Evolutionary conservation across 345 rosid species (phyloP).

Genomic region (Salix suchowensis): DNA sequence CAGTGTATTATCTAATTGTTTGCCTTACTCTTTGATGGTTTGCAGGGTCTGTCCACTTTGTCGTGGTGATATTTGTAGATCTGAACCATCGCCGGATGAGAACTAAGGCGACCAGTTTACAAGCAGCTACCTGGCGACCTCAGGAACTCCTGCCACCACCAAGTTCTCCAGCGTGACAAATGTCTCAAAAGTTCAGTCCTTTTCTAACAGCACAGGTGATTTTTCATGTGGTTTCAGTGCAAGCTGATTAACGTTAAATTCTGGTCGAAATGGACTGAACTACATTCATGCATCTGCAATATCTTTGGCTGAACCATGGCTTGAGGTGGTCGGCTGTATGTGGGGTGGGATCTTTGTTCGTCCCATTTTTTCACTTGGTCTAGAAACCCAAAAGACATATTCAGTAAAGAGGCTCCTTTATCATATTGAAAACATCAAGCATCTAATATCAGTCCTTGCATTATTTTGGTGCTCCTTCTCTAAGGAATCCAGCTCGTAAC

Average conservation of each 20-base stretch:
- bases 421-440: background rate
- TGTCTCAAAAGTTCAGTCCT: background rate
- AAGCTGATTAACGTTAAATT: background rate
- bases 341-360: background rate
- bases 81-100: constrained; percentile 37
- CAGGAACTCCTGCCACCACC: background rate
- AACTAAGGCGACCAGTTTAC: constrained; percentile 21
- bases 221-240: background rate
- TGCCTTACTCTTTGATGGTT: constrained; percentile 9
- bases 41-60: constrained; percentile 95
- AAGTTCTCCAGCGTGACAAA: constrained; percentile 1
- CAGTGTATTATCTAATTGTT: background rate
- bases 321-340: background rate
- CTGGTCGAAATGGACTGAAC: background rate
- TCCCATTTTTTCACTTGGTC: background rate
- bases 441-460: background rate
- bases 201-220: constrained; percentile 8
- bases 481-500: background rate
- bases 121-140: constrained; percentile 1
- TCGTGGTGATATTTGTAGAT: constrained; percentile 84
- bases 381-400: background rate
- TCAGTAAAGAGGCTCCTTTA: background rate
- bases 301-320: background rate
- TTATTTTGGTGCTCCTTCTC: background rate
- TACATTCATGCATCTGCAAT: background rate